Conservation (phyloP, 2,329 filamentous ascomycete genomes). For the Colletotrichum noveboracense region DNA sequence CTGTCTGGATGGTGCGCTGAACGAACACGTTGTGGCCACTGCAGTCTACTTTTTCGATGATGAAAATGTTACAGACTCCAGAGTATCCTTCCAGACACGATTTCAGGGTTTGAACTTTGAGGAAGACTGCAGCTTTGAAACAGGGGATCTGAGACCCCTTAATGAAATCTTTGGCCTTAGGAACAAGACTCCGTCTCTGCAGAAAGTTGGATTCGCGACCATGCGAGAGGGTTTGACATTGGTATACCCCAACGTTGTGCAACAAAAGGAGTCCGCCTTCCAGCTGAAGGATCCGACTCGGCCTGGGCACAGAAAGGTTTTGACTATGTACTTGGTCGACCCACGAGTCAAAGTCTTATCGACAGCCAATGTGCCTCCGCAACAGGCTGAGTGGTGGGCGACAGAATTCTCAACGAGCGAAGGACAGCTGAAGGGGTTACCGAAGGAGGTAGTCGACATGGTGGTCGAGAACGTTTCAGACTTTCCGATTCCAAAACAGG, state of each 20-base stretch:
- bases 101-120: not conserved
- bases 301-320: conserved; percentile 19
- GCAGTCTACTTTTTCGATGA: conserved; percentile 33
- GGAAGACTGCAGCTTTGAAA: not conserved
- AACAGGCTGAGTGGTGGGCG: conserved; percentile 22
- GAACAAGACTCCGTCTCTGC: not conserved
- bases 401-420: not conserved
- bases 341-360: conserved; percentile 24
- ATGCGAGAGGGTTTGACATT: conserved; percentile 12
- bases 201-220: conserved; percentile 3
- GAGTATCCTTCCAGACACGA: not conserved
- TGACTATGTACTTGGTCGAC: conserved; percentile 24
- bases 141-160: not conserved
- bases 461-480: not conserved
- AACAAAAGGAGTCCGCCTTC: conserved; percentile 12
- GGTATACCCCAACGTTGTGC: conserved; percentile 21
- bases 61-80: conserved; percentile 28
- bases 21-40: conserved; percentile 31
- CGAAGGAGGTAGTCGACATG: not conserved
- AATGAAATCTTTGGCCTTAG: not conserved
- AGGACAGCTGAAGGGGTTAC: not conserved
- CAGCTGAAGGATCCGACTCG: conserved; percentile 10
- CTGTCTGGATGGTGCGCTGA: conserved; percentile 7
- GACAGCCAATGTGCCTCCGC: conserved; percentile 23
- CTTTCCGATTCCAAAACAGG: not conserved